Conservation (phyloP, 2,329 filamentous ascomycete species). For the Aureobasidium zeae region DNA sequence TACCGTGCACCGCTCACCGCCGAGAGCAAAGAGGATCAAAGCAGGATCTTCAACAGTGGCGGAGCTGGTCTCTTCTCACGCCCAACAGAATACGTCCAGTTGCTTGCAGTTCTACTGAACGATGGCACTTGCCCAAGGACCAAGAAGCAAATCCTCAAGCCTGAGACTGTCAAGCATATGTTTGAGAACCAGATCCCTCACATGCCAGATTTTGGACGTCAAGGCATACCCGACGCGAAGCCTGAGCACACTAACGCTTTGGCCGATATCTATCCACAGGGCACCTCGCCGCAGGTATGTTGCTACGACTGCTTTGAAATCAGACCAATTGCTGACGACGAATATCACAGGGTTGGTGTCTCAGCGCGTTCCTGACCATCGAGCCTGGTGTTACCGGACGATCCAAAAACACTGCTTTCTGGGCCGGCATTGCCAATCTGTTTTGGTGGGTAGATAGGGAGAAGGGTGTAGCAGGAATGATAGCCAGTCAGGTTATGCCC, state of each 20-base stretch:
- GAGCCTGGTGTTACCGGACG: constrained; percentile 29
- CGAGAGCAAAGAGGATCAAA: constrained; percentile 36
- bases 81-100: constrained; percentile 51
- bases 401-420: constrained; percentile 28
- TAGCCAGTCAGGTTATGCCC: constrained; percentile 30
- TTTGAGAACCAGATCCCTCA: constrained; percentile 47
- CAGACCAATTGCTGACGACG: not conserved
- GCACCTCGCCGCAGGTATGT: constrained; percentile 7
- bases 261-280: constrained; percentile 40
- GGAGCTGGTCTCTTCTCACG: constrained; percentile 53
- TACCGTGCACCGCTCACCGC: constrained; percentile 40
- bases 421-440: constrained; percentile 30
- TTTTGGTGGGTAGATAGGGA: constrained; percentile 33
- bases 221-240: constrained; percentile 27
- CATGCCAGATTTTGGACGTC: constrained; percentile 28
- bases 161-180: constrained; percentile 52
- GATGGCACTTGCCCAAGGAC: constrained; percentile 52
- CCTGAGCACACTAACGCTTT: constrained; percentile 29
- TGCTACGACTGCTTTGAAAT: not conserved
- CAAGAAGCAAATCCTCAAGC: constrained; percentile 44
- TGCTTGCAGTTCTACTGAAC: constrained; percentile 55
- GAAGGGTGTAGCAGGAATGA: constrained; percentile 32
- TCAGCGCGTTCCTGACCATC: constrained; percentile 33
- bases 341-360: constrained; percentile 50
- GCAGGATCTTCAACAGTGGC: constrained; percentile 47